Base-by-base conservation (phyloP, 306 rosid genomes). In the Gastrolobium bilobum region DNA sequence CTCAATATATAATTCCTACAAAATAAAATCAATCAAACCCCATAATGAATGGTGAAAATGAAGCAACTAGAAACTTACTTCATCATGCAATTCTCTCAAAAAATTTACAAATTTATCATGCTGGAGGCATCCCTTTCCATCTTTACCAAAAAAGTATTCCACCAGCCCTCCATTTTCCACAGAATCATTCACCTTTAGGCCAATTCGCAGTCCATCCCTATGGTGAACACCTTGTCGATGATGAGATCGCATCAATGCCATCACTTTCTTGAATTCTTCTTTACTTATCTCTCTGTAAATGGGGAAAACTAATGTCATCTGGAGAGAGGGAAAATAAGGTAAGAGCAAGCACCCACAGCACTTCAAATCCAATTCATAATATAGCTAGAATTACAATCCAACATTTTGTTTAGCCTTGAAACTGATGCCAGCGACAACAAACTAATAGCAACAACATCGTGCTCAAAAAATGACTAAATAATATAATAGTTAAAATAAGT, bases 261-360 rank as follows among this genome's bases (percentile, higher is more conserved):
- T 92, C 70, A 92, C 97, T 89, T 92, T 88, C 88, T 94, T 92
- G 90, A 94, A 94, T 86, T 94, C 98, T 75, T 89, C 90, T 86
- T 86, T 89, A 58, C 74, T 92, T 78, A 94, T 92, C 87, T 86
- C 88, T 70, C 98, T 94, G 47, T 8, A 57, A 29, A 59, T 47
- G 14, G 2, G 70, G 76, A 68, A 47, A 80, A 38, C 10, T 2
- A 57, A 76, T 20, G 29, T 48, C 42, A 76, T 52, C 77, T 31
- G 42, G 68, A 31, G 48, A 56, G 57, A 46, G n/a, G 15, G 7
- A 31, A 13, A n/a, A 58, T 42, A 46, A 6, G 61, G 33, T 46
- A 75, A 68, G 69, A 39, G 35, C 81, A 81, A 68, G 77, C 31
- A 48, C 34, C 47, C 26, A 15, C 51, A 59, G 31, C 47, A 52